phyloP scores from a whole-genome alignment of 345 rosid genomes.

The Turnera subulata region DNA sequence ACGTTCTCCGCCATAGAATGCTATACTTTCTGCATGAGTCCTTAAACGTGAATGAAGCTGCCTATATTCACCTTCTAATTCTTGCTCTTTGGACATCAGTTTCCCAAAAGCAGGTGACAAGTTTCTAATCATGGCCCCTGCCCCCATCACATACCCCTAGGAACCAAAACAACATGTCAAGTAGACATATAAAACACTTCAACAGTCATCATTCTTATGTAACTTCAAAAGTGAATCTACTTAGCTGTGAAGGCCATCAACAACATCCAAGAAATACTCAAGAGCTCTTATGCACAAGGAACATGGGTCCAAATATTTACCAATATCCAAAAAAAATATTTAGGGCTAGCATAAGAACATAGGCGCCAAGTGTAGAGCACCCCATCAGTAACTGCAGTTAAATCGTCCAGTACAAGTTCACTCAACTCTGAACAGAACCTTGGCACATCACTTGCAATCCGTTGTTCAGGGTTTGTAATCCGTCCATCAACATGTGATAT shows the following conservation, averaged over 20 bases:
- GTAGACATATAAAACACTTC: conserved; percentile 3
- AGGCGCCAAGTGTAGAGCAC: conserved; percentile 92
- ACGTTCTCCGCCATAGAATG: conserved; percentile 91
- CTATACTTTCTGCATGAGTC: conserved; percentile 98
- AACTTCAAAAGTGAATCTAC: conserved; percentile 1
- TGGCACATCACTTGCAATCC: conserved; percentile 95
- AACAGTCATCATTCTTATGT: conserved; percentile 4
- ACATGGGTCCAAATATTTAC: conserved; percentile 35
- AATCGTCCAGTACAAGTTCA: conserved; percentile 86
- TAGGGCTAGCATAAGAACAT: conserved; percentile 96
- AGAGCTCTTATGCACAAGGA: neutral
- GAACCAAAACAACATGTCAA: conserved; percentile 22
- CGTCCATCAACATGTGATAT: conserved; percentile 96
- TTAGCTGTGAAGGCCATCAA: neutral
- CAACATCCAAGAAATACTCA: neutral
- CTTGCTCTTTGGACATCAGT: conserved; percentile 89
- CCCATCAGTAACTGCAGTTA: conserved; percentile 83
- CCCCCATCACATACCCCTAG: conserved; percentile 88
- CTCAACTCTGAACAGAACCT: conserved; percentile 94
- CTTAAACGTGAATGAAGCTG: conserved; percentile 94
- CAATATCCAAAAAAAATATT: conserved; percentile 91
- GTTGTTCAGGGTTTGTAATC: conserved; percentile 87
- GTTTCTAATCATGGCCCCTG: conserved; percentile 79
- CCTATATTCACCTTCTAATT: conserved; percentile 96
- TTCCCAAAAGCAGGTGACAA: conserved; percentile 96